A percentile compares a stretch with the other conserved stretches of the same genome.
Conservation (phyloP, 148 eudicot species). For the Pharnaceum exiguum region DNA sequence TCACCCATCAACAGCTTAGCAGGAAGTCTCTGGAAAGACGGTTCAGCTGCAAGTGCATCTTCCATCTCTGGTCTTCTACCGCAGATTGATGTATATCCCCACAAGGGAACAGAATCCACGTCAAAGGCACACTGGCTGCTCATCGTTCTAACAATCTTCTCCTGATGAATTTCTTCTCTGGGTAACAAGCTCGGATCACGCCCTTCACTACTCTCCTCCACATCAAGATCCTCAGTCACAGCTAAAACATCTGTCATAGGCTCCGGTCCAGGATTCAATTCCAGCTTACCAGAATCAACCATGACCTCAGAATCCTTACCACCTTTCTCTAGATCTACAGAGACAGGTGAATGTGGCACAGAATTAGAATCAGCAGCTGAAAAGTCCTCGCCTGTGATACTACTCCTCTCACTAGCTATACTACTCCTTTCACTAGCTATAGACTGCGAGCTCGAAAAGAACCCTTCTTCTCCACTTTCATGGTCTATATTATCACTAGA, state of each 20-base stretch:
- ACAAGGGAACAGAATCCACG: conserved; percentile 36
- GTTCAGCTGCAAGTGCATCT: conserved; percentile 41
- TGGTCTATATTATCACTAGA: conserved; percentile 17
- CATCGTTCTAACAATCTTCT: conserved; percentile 30
- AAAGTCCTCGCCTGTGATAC: conserved; percentile 19
- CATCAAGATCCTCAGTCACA: conserved; percentile 34
- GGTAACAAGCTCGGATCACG: conserved; percentile 21
- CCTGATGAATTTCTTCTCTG: conserved; percentile 27
- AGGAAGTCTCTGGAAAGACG: conserved; percentile 39
- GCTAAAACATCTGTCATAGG: conserved; percentile 24
- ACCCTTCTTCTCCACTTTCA: conserved; percentile 23
- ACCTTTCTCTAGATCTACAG: conserved; percentile 19
- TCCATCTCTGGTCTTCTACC: conserved; percentile 58
- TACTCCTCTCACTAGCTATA: conserved; percentile 26
- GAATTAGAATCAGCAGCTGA: conserved; percentile 19
- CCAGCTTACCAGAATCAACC: conserved; percentile 24
- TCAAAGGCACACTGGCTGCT: conserved; percentile 22
- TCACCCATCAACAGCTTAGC: conserved; percentile 32
- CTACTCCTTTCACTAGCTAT: conserved; percentile 23
- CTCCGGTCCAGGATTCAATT: conserved; percentile 17
- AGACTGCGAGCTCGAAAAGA: conserved; percentile 16
- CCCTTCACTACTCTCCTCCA: conserved; percentile 20
- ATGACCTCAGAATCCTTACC: conserved; percentile 19
- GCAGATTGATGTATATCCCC: conserved; percentile 47
- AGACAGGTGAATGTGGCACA: conserved; percentile 8